A percentile compares a stretch with the other conserved stretches of the same genome.
These are phyloP conservation scores for Acarospora socialis DNA, from an alignment of 2,329 filamentous ascomycete species.

Conservation along the genomic window DNA sequence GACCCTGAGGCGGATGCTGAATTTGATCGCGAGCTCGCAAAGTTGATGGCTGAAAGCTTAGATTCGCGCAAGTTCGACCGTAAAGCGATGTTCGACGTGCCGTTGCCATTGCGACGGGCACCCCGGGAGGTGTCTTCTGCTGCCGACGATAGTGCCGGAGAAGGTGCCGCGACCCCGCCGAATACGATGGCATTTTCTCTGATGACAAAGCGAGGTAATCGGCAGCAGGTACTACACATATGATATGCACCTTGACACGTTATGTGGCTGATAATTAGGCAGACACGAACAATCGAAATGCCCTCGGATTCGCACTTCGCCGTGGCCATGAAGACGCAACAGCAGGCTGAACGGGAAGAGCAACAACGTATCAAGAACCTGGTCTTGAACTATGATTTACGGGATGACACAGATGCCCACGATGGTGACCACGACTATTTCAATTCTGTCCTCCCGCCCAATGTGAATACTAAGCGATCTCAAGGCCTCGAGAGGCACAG, in stretches of 20 bases:
- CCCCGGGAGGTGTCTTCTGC: conserved; percentile 42
- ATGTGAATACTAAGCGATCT: conserved; percentile 19
- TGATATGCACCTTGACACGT: neutral
- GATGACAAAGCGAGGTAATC: conserved; percentile 89
- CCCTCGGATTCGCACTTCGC: conserved; percentile 83
- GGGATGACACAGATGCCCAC: conserved; percentile 66
- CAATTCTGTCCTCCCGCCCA: conserved; percentile 15
- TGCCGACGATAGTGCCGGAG: conserved; percentile 22
- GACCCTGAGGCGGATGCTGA: conserved; percentile 93
- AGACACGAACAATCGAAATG: conserved; percentile 85
- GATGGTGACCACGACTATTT: conserved; percentile 40
- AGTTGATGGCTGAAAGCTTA: conserved; percentile 94
- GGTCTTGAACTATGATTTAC: conserved; percentile 89
- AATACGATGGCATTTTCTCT: conserved; percentile 93
- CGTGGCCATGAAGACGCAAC: conserved; percentile 88
- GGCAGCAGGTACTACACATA: conserved; percentile 58
- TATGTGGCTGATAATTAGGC: conserved; percentile 11
- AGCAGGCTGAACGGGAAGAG: conserved; percentile 88
- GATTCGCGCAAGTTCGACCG: conserved; percentile 94
- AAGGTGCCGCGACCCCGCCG: conserved; percentile 21
- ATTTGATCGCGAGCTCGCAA: conserved; percentile 94
- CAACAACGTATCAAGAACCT: conserved; percentile 97
- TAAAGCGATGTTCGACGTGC: conserved; percentile 90
- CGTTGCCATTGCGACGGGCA: conserved; percentile 69
- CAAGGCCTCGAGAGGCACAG: conserved; percentile 29